A percentile compares a stretch with the other conserved stretches of the same genome.
phyloP scores from a whole-genome alignment of 495 filamentous ascomycete genomes.

The Penicillium lividum region DNA sequence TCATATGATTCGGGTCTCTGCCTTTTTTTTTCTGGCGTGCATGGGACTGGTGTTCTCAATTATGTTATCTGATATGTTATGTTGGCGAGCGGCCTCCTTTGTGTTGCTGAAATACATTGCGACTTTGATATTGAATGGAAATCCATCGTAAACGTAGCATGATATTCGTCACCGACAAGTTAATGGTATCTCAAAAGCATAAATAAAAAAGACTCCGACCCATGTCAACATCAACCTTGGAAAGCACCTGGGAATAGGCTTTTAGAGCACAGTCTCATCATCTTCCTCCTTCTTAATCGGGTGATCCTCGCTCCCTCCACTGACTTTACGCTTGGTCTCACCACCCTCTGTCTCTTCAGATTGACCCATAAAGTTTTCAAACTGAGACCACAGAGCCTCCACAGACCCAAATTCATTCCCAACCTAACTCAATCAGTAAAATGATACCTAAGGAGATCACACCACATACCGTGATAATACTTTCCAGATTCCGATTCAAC shows the following conservation, averaged over 20 bases:
- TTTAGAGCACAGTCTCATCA: conserved; percentile 5
- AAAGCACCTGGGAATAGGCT: background rate
- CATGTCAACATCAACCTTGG: background rate
- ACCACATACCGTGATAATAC: conserved; percentile 75
- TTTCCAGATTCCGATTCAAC: conserved; percentile 87
- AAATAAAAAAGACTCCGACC: conserved; percentile 4
- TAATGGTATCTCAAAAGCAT: conserved; percentile 23
- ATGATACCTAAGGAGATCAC: background rate
- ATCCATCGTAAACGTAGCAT: conserved; percentile 8
- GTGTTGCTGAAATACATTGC: conserved; percentile 30
- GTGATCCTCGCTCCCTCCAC: conserved; percentile 30
- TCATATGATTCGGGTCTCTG: conserved; percentile 40
- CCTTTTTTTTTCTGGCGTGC: conserved; percentile 40
- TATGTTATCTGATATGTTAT: conserved; percentile 31
- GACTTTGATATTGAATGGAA: conserved; percentile 8
- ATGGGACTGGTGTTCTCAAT: conserved; percentile 49
- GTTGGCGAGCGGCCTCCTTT: conserved; percentile 40
- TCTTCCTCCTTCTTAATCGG: conserved; percentile 22
- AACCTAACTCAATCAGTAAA: conserved; percentile 53
- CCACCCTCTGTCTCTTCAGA: conserved; percentile 43
- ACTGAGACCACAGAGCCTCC: conserved; percentile 94
- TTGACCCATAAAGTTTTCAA: conserved; percentile 93
- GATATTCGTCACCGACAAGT: conserved; percentile 2
- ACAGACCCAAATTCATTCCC: conserved; percentile 97
- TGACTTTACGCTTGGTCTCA: conserved; percentile 31